phyloP scores from a whole-genome alignment of 1,284 basidiomycete species.

The Stereum hirsutum region DNA sequence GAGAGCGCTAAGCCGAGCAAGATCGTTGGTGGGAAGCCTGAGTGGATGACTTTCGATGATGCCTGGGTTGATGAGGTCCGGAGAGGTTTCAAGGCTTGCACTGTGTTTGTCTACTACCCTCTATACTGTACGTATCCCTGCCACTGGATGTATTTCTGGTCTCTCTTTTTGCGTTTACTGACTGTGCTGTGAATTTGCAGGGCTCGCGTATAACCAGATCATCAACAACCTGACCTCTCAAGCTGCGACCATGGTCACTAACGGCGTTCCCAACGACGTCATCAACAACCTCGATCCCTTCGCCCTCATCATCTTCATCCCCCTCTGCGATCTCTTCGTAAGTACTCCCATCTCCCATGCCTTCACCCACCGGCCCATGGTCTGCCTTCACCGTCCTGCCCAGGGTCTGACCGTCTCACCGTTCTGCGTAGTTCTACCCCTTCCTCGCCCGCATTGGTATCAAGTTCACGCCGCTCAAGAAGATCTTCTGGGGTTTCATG shows the following conservation, averaged over 20 bases:
- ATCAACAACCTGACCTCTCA: conserved; percentile 78
- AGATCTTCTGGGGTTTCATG: conserved; percentile 70
- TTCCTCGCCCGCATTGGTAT: conserved; percentile 52
- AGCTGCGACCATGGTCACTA: conserved; percentile 61
- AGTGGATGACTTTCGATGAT: conserved; percentile 73
- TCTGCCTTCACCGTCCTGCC: not conserved
- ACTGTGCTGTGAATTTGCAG: conserved; percentile 25
- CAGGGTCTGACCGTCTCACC: too few relatives aligned
- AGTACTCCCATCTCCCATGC: not conserved
- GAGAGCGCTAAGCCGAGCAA: conserved; percentile 66
- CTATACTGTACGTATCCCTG: conserved; percentile 46
- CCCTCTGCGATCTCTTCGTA: conserved; percentile 48
- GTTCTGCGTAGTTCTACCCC: conserved; percentile 59
- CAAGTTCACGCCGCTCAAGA: conserved; percentile 67
- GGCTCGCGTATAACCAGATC: conserved; percentile 68
- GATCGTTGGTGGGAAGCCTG: conserved; percentile 31
- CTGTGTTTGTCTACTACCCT: conserved; percentile 74
- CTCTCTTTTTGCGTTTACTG: conserved; percentile 4
- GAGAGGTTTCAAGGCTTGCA: conserved; percentile 78
- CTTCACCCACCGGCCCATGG: not conserved
- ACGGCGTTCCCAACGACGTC: conserved; percentile 77
- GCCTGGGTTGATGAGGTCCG: conserved; percentile 78
- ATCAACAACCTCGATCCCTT: conserved; percentile 77
- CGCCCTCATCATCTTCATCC: conserved; percentile 67
- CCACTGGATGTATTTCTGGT: not conserved